A percentile compares a stretch with the other conserved stretches of the same genome.
Conservation (phyloP, 192 early-diverging fungal species). For the Chytriomyces confervae region DNA sequence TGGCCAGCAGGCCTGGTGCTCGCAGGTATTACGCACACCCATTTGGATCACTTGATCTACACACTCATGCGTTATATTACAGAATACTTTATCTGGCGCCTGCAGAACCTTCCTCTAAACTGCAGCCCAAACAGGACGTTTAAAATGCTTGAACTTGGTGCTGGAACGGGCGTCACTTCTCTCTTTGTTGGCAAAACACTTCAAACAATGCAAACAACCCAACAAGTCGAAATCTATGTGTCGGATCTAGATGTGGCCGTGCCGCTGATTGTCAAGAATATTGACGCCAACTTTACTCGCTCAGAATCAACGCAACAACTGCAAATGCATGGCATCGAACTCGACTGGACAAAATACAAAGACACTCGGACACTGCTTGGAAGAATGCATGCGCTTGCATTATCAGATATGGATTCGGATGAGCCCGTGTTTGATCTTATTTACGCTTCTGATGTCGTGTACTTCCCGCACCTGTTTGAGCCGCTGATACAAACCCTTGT, state of each 20-base stretch:
- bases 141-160: slow-evolving; percentile 33
- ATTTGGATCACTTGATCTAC: background rate
- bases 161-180: slow-evolving; percentile 29
- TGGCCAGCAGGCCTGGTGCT: slow-evolving; percentile 35
- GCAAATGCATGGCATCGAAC: background rate
- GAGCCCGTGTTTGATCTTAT: slow-evolving; percentile 12
- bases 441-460: slow-evolving; percentile 33
- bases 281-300: background rate
- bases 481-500: slow-evolving; percentile 25
- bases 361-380: background rate
- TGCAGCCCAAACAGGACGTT: background rate
- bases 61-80: background rate
- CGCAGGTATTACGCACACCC: background rate
- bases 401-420: background rate
- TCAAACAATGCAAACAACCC: background rate
- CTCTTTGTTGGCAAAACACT: slow-evolving; percentile 22
- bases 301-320: background rate
- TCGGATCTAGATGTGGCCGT: slow-evolving; percentile 30
- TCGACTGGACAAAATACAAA: slow-evolving; percentile 21
- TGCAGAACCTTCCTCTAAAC: background rate
- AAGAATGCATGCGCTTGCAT: background rate
- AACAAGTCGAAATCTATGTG: slow-evolving; percentile 15
- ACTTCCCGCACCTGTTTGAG: slow-evolving; percentile 36
- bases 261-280: slow-evolving; percentile 23
- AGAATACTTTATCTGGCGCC: slow-evolving; percentile 36